These are phyloP conservation scores for Cylindrotheca closterium DNA, from an alignment of 108 stramenopile genomes.

Conservation along the genomic window DNA sequence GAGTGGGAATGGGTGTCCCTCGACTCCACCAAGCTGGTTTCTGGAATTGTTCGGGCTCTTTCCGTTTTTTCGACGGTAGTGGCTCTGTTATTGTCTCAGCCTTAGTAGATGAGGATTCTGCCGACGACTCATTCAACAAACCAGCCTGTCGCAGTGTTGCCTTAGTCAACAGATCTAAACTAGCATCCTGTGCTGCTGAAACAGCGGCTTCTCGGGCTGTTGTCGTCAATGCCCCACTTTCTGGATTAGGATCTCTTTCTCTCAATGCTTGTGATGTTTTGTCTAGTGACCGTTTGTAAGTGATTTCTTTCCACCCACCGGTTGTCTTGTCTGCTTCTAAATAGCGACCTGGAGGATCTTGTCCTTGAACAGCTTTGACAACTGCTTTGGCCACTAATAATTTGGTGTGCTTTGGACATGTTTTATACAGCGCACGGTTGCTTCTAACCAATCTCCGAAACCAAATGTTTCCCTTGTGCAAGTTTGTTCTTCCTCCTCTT, in stretches of 20 bases:
- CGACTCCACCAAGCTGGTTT: conserved; percentile 16
- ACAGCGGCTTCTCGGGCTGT: neutral
- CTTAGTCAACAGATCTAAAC: conserved; percentile 5
- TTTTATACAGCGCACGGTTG: conserved; percentile 46
- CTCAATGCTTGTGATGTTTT: conserved; percentile 77
- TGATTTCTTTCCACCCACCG: conserved; percentile 47
- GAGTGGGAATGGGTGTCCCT: conserved; percentile 8
- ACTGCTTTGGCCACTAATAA: conserved; percentile 59
- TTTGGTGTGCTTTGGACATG: conserved; percentile 61
- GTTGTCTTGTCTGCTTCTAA: conserved; percentile 40
- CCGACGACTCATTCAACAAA: conserved; percentile 3
- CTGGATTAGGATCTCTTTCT: conserved; percentile 44
- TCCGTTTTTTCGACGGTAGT: conserved; percentile 4
- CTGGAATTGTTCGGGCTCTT: neutral
- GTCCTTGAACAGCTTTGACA: conserved; percentile 51
- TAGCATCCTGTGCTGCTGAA: conserved; percentile 6
- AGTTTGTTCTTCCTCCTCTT: conserved; percentile 55
- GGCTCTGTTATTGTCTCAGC: too few relatives aligned
- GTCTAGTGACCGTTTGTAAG: conserved; percentile 56
- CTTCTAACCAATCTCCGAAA: conserved; percentile 45
- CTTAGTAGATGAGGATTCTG: too few relatives aligned
- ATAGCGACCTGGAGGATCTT: conserved; percentile 63
- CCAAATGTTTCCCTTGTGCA: conserved; percentile 58
- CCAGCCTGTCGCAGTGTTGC: conserved; percentile 20
- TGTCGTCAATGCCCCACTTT: neutral